Evolutionary conservation across 2,329 filamentous ascomycete genomes (phyloP).

Genomic region (Pezicula radicicola): DNA sequence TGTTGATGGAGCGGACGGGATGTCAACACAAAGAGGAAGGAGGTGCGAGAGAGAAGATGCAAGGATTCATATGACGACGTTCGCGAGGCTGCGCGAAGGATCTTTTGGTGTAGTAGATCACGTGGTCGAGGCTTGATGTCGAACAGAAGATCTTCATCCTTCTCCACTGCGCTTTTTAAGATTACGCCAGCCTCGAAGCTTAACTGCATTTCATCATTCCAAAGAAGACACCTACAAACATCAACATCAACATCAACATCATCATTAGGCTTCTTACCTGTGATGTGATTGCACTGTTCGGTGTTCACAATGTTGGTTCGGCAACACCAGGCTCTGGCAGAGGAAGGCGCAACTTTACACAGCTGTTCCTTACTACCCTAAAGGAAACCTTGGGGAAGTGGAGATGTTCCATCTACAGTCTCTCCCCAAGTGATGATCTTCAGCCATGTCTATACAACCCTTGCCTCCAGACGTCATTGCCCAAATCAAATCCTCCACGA

Average conservation of each 20-base stretch:
- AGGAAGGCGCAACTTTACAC: not conserved
- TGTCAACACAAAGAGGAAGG: not conserved
- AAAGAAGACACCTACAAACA: too few species aligned
- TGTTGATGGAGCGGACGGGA: too few species aligned
- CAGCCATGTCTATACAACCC: constrained; percentile 56
- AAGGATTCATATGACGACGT: not conserved
- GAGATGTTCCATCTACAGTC: not conserved
- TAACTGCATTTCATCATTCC: too few species aligned
- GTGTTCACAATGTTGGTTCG: not conserved
- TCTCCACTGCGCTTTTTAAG: too few species aligned
- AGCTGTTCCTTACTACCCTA: not conserved
- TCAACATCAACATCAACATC: too few species aligned
- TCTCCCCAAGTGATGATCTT: not conserved
- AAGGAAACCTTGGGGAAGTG: constrained; percentile 4
- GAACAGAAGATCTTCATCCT: too few species aligned
- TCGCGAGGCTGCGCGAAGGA: too few species aligned
- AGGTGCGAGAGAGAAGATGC: not conserved
- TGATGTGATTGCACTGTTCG: not conserved
- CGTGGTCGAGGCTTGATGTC: too few species aligned
- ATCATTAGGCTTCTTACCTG: too few species aligned
- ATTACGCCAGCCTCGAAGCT: too few species aligned
- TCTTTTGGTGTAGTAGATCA: too few species aligned
- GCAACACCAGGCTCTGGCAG: not conserved
- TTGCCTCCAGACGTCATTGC: constrained; percentile 69
- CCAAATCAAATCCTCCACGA: constrained; percentile 82